A percentile compares a stretch with the other conserved stretches of the same genome.
Conservation (phyloP, 495 filamentous ascomycete species). For the Hypomontagnella monticulosa region DNA sequence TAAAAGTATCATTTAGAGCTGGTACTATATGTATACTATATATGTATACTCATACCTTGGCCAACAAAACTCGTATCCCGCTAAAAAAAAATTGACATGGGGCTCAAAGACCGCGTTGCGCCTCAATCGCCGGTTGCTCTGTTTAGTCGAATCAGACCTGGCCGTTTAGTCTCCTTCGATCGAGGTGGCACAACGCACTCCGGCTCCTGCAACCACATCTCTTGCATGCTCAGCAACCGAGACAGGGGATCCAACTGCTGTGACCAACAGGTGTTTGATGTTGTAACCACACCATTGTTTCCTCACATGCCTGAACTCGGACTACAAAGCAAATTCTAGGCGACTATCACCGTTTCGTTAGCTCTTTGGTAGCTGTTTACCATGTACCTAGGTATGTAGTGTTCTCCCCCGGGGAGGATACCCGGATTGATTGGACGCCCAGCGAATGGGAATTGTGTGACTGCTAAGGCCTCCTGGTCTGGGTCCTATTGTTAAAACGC, state of each 20-base stretch:
- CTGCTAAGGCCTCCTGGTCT: slow-evolving; percentile 18
- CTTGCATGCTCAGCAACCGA: slow-evolving; percentile 40
- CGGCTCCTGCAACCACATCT: slow-evolving; percentile 44
- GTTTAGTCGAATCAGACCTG: slow-evolving; percentile 36
- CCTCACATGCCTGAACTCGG: slow-evolving; percentile 31
- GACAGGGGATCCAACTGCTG: slow-evolving; percentile 36
- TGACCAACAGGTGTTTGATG: slow-evolving; percentile 42
- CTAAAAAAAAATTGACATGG: slow-evolving; percentile 26
- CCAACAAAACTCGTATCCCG: slow-evolving; percentile 26
- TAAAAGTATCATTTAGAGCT: slow-evolving; percentile 11
- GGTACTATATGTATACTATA: slow-evolving; percentile 5
- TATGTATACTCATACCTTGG: slow-evolving; percentile 2
- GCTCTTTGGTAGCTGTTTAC: not conserved
- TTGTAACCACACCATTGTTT: slow-evolving; percentile 37
- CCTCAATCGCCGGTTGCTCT: slow-evolving; percentile 30
- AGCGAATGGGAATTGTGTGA: slow-evolving; percentile 25
- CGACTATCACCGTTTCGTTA: slow-evolving; percentile 19
- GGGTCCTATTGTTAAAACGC: slow-evolving; percentile 23
- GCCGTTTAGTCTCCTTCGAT: slow-evolving; percentile 35
- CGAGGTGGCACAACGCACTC: slow-evolving; percentile 42
- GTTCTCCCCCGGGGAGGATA: slow-evolving; percentile 32
- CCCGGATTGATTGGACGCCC: slow-evolving; percentile 40
- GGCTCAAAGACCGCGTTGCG: slow-evolving; percentile 38
- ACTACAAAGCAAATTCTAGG: slow-evolving; percentile 13
- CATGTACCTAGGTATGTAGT: slow-evolving; percentile 14